phyloP scores from a whole-genome alignment of 306 rosid genomes.

The Medicago truncatula region DNA sequence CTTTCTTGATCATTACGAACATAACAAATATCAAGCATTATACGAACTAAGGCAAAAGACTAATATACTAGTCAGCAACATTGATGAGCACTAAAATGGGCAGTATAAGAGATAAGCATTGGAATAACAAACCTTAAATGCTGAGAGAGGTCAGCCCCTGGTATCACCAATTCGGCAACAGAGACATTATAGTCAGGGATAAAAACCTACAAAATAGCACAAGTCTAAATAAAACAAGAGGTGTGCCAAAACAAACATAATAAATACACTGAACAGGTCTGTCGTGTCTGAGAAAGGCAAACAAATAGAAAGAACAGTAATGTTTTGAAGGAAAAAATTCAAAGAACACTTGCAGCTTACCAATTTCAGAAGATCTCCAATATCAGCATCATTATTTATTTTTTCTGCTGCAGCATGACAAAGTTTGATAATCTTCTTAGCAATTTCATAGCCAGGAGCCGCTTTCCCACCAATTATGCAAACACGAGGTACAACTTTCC shows the following conservation, averaged over 20 bases:
- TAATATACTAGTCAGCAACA: slow-evolving; percentile 30
- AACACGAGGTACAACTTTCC: slow-evolving; percentile 76
- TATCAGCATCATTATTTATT: slow-evolving; percentile 62
- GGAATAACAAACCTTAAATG: slow-evolving; percentile 63
- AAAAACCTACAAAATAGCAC: slow-evolving; percentile 58
- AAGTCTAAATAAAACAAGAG: slow-evolving; percentile 38
- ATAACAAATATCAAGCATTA: slow-evolving; percentile 29
- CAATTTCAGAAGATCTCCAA: slow-evolving; percentile 73
- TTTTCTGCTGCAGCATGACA: slow-evolving; percentile 72
- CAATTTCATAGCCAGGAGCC: slow-evolving; percentile 78
- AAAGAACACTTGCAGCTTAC: slow-evolving; percentile 39
- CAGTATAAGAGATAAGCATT: slow-evolving; percentile 12
- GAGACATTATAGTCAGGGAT: slow-evolving; percentile 82
- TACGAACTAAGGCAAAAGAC: slow-evolving; percentile 19
- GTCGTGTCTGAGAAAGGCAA: slow-evolving; percentile 9
- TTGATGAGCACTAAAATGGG: slow-evolving; percentile 11
- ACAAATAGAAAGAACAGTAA: slow-evolving; percentile 36
- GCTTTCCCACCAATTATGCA: slow-evolving; percentile 87
- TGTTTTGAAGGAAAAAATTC: background rate
- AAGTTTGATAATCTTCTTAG: slow-evolving; percentile 76
- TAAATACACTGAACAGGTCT: slow-evolving; percentile 20
- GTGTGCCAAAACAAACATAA: slow-evolving; percentile 7
- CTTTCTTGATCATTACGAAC: slow-evolving; percentile 28
- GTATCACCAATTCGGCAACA: slow-evolving; percentile 80
- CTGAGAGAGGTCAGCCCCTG: slow-evolving; percentile 82